A percentile compares a stretch with the other conserved stretches of the same genome.
Conservation (phyloP, 2,329 filamentous ascomycete genomes). For the Zopfia rhizophila region DNA sequence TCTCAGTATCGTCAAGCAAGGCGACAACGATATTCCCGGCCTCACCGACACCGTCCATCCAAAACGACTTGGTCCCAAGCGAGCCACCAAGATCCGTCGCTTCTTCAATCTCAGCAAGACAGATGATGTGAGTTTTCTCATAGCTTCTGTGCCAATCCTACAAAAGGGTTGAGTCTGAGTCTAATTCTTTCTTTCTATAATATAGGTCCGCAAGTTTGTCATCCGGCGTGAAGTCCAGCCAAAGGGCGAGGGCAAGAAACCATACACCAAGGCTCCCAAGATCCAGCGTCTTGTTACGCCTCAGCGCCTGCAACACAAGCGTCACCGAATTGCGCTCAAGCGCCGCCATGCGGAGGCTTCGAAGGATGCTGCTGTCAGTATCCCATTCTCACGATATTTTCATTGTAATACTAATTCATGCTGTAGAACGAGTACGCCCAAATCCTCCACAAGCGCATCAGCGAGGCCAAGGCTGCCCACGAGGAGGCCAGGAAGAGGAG, state of each 20-base stretch:
- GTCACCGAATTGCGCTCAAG: conserved; percentile 97
- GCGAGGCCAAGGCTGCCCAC: conserved; percentile 94
- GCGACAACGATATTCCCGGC: conserved; percentile 91
- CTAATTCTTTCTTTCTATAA: conserved; percentile 50
- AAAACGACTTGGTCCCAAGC: conserved; percentile 99
- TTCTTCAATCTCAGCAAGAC: conserved; percentile 99
- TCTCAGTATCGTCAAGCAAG: conserved; percentile 97
- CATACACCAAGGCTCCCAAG: conserved; percentile 99
- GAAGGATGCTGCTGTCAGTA: conserved; percentile 97
- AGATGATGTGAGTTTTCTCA: conserved; percentile 92
- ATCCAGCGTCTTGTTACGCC: conserved; percentile 99
- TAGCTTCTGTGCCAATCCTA: conserved; percentile 73
- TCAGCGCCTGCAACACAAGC: conserved; percentile 99
- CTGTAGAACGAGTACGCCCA: conserved; percentile 93
- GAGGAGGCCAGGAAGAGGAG: conserved; percentile 95
- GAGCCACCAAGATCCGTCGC: conserved; percentile 98
- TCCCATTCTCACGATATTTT: conserved; percentile 6
- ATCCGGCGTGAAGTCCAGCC: conserved; percentile 98
- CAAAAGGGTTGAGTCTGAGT: conserved; percentile 60
- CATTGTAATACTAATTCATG: conserved; percentile 47
- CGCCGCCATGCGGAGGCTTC: conserved; percentile 95
- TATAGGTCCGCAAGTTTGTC: conserved; percentile 98
- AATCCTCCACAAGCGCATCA: conserved; percentile 95
- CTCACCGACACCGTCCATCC: conserved; percentile 98
- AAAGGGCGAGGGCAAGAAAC: conserved; percentile 96